Percentiles rank a stretch among this genome's conserved stretches.
Evolutionary conservation across 2,329 filamentous ascomycete species (phyloP).

Genomic region (Phyllosticta citriasiana): DNA sequence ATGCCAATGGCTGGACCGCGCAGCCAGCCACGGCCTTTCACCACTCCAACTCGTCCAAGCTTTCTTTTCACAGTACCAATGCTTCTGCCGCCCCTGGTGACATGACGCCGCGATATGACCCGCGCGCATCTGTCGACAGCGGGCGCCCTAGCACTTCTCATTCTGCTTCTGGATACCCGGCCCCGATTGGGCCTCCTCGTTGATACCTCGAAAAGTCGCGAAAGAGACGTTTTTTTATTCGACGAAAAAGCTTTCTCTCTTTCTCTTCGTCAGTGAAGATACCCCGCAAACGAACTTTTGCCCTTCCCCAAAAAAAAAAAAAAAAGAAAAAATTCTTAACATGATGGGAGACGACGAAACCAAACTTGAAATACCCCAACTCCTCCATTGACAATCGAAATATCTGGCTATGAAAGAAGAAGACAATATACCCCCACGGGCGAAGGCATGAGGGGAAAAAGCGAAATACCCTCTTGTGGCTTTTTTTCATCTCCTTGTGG

Average conservation of each 20-base stretch:
- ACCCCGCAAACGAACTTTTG: conserved; percentile 6
- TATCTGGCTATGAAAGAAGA: conserved; percentile 9
- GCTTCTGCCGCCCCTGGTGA: conserved; percentile 53
- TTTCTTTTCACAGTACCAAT: conserved; percentile 30
- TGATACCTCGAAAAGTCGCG: conserved; percentile 42
- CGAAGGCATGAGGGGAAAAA: conserved; percentile 5
- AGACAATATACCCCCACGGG: conserved; percentile 11
- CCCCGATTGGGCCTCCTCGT: conserved; percentile 82
- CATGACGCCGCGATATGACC: conserved; percentile 71
- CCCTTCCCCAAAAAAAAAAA: neutral
- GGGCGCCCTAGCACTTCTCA: conserved; percentile 89
- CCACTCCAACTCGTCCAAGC: conserved; percentile 10
- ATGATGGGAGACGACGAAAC: neutral
- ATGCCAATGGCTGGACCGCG: conserved; percentile 29
- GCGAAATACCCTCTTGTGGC: neutral
- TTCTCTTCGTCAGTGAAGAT: conserved; percentile 11
- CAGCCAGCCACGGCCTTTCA: conserved; percentile 20
- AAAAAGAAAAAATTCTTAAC: neutral
- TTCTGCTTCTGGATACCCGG: conserved; percentile 96
- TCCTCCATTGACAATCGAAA: conserved; percentile 6
- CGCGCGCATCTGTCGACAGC: conserved; percentile 80
- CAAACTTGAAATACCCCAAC: conserved; percentile 8
- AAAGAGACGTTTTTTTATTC: conserved; percentile 9
- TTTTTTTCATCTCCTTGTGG: neutral
- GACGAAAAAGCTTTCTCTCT: conserved; percentile 23